These are phyloP conservation scores for Zoysia matrella DNA, from an alignment of 202 grass and related monocot species.

Conservation along the genomic window DNA sequence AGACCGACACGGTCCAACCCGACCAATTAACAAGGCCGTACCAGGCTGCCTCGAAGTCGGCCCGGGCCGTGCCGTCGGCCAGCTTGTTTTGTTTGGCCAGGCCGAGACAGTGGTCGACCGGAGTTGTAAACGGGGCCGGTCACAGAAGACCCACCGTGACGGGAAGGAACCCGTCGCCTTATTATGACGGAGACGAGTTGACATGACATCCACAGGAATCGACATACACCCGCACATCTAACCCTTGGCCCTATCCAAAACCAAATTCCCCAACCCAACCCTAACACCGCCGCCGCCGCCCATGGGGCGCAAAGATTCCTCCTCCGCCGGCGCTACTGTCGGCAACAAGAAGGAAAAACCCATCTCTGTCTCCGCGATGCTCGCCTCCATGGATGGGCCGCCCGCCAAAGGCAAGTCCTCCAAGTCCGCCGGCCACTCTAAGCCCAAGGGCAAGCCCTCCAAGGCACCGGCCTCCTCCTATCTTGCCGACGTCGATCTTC, in stretches of 20 bases:
- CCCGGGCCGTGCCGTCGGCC: too few species aligned
- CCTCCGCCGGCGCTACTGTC: slow-evolving; percentile 35
- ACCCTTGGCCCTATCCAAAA: not conserved
- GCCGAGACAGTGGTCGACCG: too few species aligned
- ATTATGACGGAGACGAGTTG: too few species aligned
- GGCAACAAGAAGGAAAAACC: slow-evolving; percentile 52
- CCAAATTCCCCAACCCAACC: slow-evolving; percentile 13
- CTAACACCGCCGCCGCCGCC: not conserved
- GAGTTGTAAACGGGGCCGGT: too few species aligned
- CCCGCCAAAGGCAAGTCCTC: slow-evolving; percentile 52
- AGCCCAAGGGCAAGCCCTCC: not conserved
- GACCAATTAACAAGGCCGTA: too few species aligned
- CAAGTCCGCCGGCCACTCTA: slow-evolving; percentile 42
- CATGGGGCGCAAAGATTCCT: slow-evolving; percentile 67
- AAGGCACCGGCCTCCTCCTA: slow-evolving; percentile 38
- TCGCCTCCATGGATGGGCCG: slow-evolving; percentile 71
- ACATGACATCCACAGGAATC: not conserved
- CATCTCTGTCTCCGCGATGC: slow-evolving; percentile 75
- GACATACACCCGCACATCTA: not conserved
- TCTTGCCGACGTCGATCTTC: slow-evolving; percentile 55
- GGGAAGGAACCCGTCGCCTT: too few species aligned
- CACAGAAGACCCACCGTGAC: too few species aligned
- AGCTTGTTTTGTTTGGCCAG: too few species aligned
- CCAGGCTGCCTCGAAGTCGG: too few species aligned
- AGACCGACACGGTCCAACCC: too few species aligned